These are phyloP conservation scores for Guyanaporus albipodus DNA, from an alignment of 768 basidiomycete species.

Conservation along the genomic window DNA sequence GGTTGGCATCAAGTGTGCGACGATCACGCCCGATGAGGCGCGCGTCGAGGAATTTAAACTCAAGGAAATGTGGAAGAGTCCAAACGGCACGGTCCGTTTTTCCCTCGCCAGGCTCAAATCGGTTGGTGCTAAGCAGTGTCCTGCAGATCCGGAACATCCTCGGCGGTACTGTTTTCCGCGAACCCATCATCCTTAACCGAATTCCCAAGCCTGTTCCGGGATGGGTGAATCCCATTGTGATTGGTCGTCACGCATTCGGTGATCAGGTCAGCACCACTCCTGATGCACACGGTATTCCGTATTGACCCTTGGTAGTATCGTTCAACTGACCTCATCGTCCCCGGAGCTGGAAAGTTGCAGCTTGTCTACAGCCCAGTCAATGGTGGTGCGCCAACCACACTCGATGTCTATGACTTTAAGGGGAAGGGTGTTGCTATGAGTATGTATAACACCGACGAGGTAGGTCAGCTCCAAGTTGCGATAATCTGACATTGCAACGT, in stretches of 20 bases:
- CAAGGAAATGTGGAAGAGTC: constrained; percentile 98
- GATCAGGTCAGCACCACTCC: constrained; percentile 61
- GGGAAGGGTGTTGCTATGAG: constrained; percentile 89
- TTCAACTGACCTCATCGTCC: constrained; percentile 88
- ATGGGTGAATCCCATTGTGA: constrained; percentile 95
- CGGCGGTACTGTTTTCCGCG: constrained; percentile 97
- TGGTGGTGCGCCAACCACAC: constrained; percentile 58
- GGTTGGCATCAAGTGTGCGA: constrained; percentile 99
- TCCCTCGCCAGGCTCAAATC: neutral
- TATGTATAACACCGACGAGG: constrained; percentile 99
- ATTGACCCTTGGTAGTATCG: constrained; percentile 60
- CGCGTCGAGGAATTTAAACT: constrained; percentile 96
- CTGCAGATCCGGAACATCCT: constrained; percentile 91
- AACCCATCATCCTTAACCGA: constrained; percentile 88
- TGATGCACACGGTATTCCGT: constrained; percentile 4
- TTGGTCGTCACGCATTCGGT: constrained; percentile 96
- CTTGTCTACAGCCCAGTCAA: constrained; percentile 83
- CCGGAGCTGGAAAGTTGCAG: constrained; percentile 91
- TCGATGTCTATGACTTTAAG: constrained; percentile 94
- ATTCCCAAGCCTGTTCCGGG: constrained; percentile 95
- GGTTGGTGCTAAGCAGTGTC: neutral
- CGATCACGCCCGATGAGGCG: constrained; percentile 97
- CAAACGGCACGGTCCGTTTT: constrained; percentile 81
- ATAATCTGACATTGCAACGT: neutral
- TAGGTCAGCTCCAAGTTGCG: constrained; percentile 32